Evolutionary conservation across 306 rosid genomes (phyloP).

Genomic region (Macrotyloma uniflorum): DNA sequence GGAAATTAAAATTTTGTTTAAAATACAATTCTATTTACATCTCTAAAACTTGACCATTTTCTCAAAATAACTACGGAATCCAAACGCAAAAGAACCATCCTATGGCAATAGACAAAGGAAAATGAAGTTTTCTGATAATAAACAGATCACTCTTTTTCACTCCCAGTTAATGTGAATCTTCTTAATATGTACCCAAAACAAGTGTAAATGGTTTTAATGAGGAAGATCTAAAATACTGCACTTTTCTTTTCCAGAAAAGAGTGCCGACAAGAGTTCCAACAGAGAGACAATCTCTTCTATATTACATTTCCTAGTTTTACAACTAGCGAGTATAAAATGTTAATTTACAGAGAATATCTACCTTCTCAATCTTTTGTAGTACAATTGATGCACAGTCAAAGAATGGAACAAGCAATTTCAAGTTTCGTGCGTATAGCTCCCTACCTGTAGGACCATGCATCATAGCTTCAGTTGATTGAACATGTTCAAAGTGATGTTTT

Average conservation of each 20-base stretch:
- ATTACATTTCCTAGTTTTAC: not conserved
- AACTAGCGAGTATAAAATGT: constrained; percentile 26
- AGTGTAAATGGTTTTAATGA: constrained; percentile 1
- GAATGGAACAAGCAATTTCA: constrained; percentile 97
- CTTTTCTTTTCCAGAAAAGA: not conserved
- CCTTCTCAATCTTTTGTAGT: constrained; percentile 76
- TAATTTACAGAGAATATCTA: constrained; percentile 34
- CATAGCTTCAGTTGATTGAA: constrained; percentile 36
- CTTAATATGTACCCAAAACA: constrained; percentile 7
- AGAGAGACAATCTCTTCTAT: not conserved
- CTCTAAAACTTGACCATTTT: not conserved
- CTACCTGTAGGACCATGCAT: constrained; percentile 59
- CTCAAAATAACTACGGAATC: not conserved
- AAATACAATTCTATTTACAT: not conserved
- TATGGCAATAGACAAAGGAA: not conserved
- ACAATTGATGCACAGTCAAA: constrained; percentile 73
- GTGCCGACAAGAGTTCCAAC: not conserved
- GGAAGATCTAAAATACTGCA: not conserved
- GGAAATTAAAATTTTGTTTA: not conserved
- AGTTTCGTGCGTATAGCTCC: constrained; percentile 83
- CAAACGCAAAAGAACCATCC: constrained; percentile 1
- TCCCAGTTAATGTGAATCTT: constrained; percentile 19
- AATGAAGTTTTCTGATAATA: not conserved
- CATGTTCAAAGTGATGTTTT: constrained; percentile 9
- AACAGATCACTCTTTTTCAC: not conserved